These are phyloP conservation scores for Roridomyces roridus DNA, from an alignment of 768 basidiomycete genomes.

Conservation along the genomic window DNA sequence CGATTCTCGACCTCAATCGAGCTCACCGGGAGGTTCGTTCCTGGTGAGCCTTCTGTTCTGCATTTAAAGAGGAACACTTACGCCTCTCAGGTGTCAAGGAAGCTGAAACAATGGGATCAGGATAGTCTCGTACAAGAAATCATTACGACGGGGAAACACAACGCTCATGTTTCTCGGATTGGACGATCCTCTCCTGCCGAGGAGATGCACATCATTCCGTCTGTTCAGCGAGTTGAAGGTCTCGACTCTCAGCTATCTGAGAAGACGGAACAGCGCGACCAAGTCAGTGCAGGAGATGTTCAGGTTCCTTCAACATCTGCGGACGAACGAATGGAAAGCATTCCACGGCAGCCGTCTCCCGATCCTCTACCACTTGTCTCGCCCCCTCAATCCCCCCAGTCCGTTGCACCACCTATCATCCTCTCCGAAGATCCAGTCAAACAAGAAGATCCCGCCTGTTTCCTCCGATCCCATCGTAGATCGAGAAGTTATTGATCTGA, in stretches of 20 bases:
- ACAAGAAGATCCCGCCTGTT: no score
- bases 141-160: constrained; percentile 12
- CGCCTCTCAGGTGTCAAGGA: background rate
- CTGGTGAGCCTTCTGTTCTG: background rate
- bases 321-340: no score
- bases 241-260: background rate
- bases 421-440: no score
- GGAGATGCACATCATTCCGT: no score
- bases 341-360: background rate
- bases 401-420: no score
- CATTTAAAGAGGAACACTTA: background rate
- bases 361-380: background rate
- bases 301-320: no score
- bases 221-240: background rate
- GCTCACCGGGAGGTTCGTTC: background rate
- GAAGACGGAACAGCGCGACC: no score
- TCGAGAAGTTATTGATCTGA: no score
- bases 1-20: background rate
- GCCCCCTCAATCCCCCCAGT: no score
- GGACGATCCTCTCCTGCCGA: no score
- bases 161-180: background rate
- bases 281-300: no score
- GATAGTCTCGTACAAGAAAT: constrained; percentile 11
- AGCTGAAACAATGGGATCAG: background rate
- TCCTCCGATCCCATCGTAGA: no score